phyloP scores from a whole-genome alignment of 441 rosid genomes.

The Eugenia klotzschiana region DNA sequence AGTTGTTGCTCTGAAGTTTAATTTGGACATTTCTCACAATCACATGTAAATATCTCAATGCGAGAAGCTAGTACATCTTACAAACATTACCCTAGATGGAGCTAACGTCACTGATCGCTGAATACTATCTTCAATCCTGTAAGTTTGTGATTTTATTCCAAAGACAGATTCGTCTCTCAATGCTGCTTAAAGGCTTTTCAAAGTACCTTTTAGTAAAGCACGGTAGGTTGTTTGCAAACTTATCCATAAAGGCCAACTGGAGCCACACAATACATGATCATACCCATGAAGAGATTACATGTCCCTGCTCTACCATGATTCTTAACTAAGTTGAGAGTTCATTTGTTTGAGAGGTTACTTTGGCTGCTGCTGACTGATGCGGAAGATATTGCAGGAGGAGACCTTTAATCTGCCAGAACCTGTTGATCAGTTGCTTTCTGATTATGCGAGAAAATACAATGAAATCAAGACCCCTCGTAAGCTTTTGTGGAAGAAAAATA shows the following conservation, averaged over 20 bases:
- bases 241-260: neutral
- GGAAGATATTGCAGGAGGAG: conserved; percentile 57
- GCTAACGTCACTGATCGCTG: neutral
- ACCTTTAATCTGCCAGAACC: conserved; percentile 56
- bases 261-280: neutral
- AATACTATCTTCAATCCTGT: neutral
- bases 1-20: neutral
- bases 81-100: neutral
- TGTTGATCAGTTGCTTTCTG: conserved; percentile 60
- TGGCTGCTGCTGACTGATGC: conserved; percentile 1
- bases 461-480: conserved; percentile 93
- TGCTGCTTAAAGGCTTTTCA: neutral
- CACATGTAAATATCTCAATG: neutral
- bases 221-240: neutral
- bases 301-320: neutral
- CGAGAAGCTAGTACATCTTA: neutral
- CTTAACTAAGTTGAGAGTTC: neutral
- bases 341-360: neutral
- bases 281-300: neutral
- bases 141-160: neutral
- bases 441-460: conserved; percentile 68
- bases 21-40: neutral
- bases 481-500: conserved; percentile 92
- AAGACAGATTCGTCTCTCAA: neutral
- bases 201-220: neutral